A percentile compares a stretch with the other conserved stretches of the same genome.
Evolutionary conservation across 2,329 filamentous ascomycete genomes (phyloP).

Genomic region (Penicillium fuscoglaucum): DNA sequence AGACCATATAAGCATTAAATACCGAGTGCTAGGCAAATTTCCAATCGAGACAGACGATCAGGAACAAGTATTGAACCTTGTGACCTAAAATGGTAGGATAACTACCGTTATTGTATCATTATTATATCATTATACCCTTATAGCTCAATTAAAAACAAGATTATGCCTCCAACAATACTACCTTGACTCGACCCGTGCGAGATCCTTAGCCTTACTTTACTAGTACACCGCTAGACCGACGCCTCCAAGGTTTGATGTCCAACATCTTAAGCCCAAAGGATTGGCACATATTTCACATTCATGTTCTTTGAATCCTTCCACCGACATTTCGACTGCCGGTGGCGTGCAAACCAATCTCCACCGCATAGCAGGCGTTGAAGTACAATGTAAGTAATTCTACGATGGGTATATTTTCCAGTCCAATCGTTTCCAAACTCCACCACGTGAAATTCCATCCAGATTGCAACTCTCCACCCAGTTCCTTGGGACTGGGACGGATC

Average conservation of each 20-base stretch:
- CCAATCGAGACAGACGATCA: not conserved
- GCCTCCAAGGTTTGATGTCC: not conserved
- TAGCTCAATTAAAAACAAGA: not conserved
- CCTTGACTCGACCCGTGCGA: not conserved
- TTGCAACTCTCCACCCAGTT: not conserved
- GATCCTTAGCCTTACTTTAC: not conserved
- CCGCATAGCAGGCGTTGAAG: not conserved
- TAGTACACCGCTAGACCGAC: constrained; percentile 3
- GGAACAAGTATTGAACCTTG: not conserved
- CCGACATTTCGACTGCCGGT: not conserved
- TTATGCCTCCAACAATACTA: not conserved
- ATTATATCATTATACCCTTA: not conserved
- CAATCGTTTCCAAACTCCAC: not conserved
- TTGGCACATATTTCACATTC: not conserved
- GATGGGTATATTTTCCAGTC: not conserved
- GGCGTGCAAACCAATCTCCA: not conserved
- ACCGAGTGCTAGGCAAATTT: not conserved
- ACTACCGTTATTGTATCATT: not conserved
- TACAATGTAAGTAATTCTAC: constrained; percentile 1
- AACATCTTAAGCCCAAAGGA: not conserved
- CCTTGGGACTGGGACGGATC: constrained; percentile 25
- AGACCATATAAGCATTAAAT: not conserved
- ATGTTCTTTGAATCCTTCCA: not conserved
- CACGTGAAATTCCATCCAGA: constrained; percentile 1
- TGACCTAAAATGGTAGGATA: not conserved